Evolutionary conservation across 202 grass and related monocot genomes (phyloP).

Genomic region (Musa balbisiana): DNA sequence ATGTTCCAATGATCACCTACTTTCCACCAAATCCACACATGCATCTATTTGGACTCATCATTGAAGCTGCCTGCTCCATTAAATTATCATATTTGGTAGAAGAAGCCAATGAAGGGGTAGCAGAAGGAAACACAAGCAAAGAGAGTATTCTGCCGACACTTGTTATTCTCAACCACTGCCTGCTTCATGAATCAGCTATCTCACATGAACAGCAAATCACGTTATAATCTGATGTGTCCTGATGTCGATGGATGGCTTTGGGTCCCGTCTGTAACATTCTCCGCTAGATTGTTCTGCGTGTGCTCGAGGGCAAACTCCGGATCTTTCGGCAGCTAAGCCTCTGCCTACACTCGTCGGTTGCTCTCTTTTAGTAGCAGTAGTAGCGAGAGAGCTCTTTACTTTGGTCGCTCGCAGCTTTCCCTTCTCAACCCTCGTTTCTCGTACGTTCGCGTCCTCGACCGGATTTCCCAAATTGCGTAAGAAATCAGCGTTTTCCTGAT

Average conservation of each 20-base stretch:
- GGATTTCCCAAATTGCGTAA: background rate
- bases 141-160: conserved; percentile 3
- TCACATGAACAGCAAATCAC: no score
- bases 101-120: background rate
- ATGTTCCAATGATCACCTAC: background rate
- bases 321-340: background rate
- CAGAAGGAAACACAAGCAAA: background rate
- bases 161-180: background rate
- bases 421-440: background rate
- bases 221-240: background rate
- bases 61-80: background rate
- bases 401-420: background rate
- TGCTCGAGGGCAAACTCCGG: background rate
- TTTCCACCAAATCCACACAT: background rate
- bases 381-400: background rate
- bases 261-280: background rate
- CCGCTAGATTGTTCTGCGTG: no score
- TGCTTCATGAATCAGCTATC: background rate
- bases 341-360: background rate
- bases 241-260: no score
- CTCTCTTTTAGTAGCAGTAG: background rate
- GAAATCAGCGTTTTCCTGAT: background rate
- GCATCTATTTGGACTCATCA: background rate
- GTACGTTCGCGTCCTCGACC: background rate
- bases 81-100: background rate